A percentile compares a stretch with the other conserved stretches of the same genome.
phyloP scores from a whole-genome alignment of 768 basidiomycete species.

The Suillus fuscotomentosus region DNA sequence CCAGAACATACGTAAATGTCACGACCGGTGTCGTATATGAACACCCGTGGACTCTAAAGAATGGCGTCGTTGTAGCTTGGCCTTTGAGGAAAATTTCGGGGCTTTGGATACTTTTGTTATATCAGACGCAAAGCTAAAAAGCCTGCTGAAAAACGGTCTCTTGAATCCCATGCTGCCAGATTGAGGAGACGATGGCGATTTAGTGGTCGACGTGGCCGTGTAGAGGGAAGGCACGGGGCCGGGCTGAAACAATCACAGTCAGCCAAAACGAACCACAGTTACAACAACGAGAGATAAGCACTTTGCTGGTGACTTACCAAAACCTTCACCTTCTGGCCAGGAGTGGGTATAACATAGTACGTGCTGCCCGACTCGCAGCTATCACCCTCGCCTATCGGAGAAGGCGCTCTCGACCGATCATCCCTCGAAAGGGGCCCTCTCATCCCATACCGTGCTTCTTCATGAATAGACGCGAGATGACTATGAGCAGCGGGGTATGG shows the following conservation, averaged over 20 bases:
- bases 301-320: slow-evolving; percentile 49
- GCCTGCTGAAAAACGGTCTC: slow-evolving; percentile 61
- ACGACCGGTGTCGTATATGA: not conserved
- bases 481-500: slow-evolving; percentile 42
- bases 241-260: slow-evolving; percentile 31
- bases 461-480: slow-evolving; percentile 35
- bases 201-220: slow-evolving; percentile 58
- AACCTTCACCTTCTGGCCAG: slow-evolving; percentile 74
- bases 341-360: slow-evolving; percentile 70
- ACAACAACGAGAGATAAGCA: slow-evolving; percentile 12
- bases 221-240: slow-evolving; percentile 49
- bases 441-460: slow-evolving; percentile 33
- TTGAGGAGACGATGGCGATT: slow-evolving; percentile 52
- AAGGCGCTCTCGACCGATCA: slow-evolving; percentile 33
- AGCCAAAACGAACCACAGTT: slow-evolving; percentile 24
- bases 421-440: slow-evolving; percentile 28
- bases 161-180: slow-evolving; percentile 37
- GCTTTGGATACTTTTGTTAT: slow-evolving; percentile 28
- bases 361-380: slow-evolving; percentile 66
- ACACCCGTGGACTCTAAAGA: slow-evolving; percentile 35
- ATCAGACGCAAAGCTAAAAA: slow-evolving; percentile 52
- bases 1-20: not conserved
- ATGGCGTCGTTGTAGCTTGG: slow-evolving; percentile 48
- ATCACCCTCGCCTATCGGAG: slow-evolving; percentile 35
- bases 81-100: slow-evolving; percentile 26